Base-by-base conservation (phyloP, 2,329 filamentous ascomycete species). In the Fusarium sambucinum region DNA sequence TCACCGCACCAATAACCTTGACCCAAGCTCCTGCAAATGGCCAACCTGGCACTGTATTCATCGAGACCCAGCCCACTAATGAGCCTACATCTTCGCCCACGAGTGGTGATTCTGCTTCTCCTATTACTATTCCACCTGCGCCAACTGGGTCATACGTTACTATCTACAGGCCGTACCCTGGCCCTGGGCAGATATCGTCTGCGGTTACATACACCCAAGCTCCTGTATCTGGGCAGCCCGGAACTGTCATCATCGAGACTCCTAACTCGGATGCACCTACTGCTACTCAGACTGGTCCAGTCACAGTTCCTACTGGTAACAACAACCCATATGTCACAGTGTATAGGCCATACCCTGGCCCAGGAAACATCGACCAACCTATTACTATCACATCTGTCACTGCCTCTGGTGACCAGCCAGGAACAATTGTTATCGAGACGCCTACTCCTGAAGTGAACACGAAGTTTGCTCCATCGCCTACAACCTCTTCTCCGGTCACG, bases 371-470 rank as follows among this genome's bases (percentile, higher is more conserved):
- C 40, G 56, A 63, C 17, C 44, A 67, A 5, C 66, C 66, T 10
- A 42, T 67, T 14, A 69, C 66, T 3, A 69, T 69, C 10, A 69
- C 66, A 21, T 52, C 66, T 35, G 40, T 53, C 12, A 35, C 66
- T 11, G 60, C 61, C 16, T 47, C 61, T 3, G 53, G 52, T 27
- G 66, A 41, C 12, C 56, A 63, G 19, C 66, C 66, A 16, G 66
- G 66, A 41, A 69, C 66, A 2, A 57, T 69, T 7, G 57, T 69
- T 4, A 69, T 69, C 17, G 66, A 69, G 52, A 69, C 66, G 4
- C 66, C 66, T 7, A 69, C 66, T 19, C 29, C 16, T 0, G 57
- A 55, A 2, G 56, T 63, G 9, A 67, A 67, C 12, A 69, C 61
- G 9, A 69, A 67, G 44, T 66, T 66, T 38, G 38, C 46, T 8